A percentile compares a stretch with the other conserved stretches of the same genome.
phyloP scores from a whole-genome alignment of 2,329 filamentous ascomycete species.

The Penicillium verrucosum region DNA sequence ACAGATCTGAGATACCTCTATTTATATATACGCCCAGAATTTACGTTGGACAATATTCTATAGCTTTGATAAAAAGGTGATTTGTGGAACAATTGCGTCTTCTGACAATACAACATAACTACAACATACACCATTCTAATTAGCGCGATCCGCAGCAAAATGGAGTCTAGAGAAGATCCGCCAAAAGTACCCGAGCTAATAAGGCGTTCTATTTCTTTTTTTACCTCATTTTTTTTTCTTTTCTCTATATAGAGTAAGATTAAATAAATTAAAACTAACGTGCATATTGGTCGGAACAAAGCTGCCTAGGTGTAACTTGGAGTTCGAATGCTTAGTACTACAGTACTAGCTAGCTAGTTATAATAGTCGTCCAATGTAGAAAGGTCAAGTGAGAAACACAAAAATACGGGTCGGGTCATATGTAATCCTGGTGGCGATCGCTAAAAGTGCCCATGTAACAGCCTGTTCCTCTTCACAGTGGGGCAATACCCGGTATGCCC shows the following conservation, averaged over 20 bases:
- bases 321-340: not conserved
- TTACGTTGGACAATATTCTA: not conserved
- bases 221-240: not conserved
- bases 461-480: conserved; percentile 15
- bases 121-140: not conserved
- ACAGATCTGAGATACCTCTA: not conserved
- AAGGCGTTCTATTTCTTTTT: not conserved
- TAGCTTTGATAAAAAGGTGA: not conserved
- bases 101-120: not conserved
- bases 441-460: conserved; percentile 12
- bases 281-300: conserved; percentile 3
- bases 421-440: conserved; percentile 36
- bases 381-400: not conserved
- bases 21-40: not conserved
- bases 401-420: conserved; percentile 25
- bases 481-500: conserved; percentile 4
- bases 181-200: conserved; percentile 1
- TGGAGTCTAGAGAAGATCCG: not conserved
- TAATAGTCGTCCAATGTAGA: not conserved
- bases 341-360: no score
- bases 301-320: not conserved
- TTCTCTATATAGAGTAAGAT: not conserved
- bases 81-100: conserved; percentile 15
- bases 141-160: conserved; percentile 7
- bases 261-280: not conserved